Percentiles rank a stretch among this genome's conserved stretches.
Evolutionary conservation across 805 yeast genomes (phyloP).

Genomic region (Hagleromyces aurorensis): DNA sequence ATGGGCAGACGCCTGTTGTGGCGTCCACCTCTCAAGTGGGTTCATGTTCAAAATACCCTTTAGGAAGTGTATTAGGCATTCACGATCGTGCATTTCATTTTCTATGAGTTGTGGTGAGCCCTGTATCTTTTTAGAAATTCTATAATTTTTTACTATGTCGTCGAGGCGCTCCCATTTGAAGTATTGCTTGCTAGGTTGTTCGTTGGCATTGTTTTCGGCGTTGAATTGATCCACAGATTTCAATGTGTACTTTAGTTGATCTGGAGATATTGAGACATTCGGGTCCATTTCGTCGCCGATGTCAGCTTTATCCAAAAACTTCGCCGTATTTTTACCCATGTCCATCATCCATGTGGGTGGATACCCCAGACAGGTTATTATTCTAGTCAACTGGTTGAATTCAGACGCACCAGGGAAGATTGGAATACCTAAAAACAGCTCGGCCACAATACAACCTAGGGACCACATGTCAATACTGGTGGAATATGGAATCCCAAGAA

Average conservation of each 20-base stretch:
- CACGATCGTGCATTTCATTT: conserved; percentile 65
- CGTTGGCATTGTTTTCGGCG: conserved; percentile 32
- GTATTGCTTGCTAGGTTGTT: conserved; percentile 79
- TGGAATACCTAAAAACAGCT: conserved; percentile 84
- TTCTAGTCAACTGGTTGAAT: conserved; percentile 79
- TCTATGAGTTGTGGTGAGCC: conserved; percentile 39
- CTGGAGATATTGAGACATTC: conserved; percentile 1
- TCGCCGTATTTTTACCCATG: conserved; percentile 76
- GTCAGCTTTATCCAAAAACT: conserved; percentile 37
- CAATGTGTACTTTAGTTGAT: conserved; percentile 27
- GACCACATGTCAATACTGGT: conserved; percentile 98
- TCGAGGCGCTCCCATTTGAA: conserved; percentile 57
- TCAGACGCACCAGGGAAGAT: conserved; percentile 93
- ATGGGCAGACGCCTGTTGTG: conserved; percentile 88
- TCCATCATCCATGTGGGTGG: conserved; percentile 98
- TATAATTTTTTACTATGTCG: conserved; percentile 72
- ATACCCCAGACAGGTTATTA: conserved; percentile 69
- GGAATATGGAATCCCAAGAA: conserved; percentile 85
- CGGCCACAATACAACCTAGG: conserved; percentile 86
- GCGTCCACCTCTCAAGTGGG: conserved; percentile 94
- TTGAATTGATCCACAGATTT: conserved; percentile 48
- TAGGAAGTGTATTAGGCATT: conserved; percentile 67
- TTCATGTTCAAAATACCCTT: conserved; percentile 71
- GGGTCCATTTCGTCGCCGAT: conserved; percentile 1
- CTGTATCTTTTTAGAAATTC: conserved; percentile 50